Evolutionary conservation across 78 protist species (phyloP).

Genomic region (Dictyostelium citrinum): DNA sequence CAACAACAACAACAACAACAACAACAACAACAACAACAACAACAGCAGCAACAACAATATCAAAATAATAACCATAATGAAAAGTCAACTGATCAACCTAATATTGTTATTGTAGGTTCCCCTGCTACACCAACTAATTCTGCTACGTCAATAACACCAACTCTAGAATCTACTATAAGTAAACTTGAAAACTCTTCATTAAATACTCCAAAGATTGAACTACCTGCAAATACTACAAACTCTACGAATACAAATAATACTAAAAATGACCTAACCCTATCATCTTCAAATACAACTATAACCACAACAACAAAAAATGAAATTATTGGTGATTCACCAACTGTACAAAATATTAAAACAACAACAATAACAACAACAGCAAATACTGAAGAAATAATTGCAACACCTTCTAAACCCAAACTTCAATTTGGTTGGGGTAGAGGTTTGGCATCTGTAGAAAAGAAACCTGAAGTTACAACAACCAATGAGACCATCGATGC

Average conservation of each 20-base stretch:
- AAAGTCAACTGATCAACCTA: no score
- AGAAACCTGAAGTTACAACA: background rate
- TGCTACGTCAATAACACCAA: background rate
- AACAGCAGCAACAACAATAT: background rate
- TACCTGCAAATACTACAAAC: background rate
- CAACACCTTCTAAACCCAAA: background rate
- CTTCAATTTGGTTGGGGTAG: constrained; percentile 19
- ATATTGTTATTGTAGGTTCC: background rate
- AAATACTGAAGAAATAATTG: background rate
- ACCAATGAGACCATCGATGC: background rate
- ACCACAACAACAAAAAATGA: background rate
- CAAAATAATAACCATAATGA: background rate
- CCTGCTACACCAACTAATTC: no score
- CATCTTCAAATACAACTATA: background rate
- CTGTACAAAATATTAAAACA: background rate
- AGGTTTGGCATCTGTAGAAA: constrained; percentile 20
- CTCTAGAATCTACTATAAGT: background rate
- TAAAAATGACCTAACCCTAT: no score
- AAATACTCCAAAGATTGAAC: background rate
- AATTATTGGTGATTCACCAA: background rate
- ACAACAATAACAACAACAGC: background rate
- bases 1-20: background rate
- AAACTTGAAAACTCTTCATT: background rate
- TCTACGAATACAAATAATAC: no score
- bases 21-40: background rate